Base-by-base conservation (phyloP, 805 yeast genomes). In the Jamesozyma piceae region DNA sequence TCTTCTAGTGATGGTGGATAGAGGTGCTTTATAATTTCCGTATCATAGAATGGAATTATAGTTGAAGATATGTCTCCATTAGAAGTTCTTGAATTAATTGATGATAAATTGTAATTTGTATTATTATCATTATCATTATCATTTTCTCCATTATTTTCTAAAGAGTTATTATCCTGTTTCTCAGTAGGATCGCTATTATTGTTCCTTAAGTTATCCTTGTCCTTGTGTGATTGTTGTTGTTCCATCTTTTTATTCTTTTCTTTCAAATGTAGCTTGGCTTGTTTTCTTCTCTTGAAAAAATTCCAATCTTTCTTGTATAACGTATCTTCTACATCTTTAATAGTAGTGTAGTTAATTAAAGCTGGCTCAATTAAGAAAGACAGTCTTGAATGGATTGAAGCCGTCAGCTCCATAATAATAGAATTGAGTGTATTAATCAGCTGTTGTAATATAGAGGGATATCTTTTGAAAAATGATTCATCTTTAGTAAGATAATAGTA, bases 1-100 rank as follows among this genome's bases (percentile, higher is more conserved):
- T 84, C 82, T 37, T 75, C 71, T 18, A 84, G 75, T 0, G 90
- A 69, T 2, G 97, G 97, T 4, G 97, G 97, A 49, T 81, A 80
- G 43, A 87, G 66, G 75, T 80, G 82, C 42, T 77, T 73, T 36
- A 80, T 66, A 28, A 88, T 81, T 49, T 84, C 90, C 41, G 82
- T 87, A 56, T 80, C 82, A 4, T 77, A 77, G 45, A 45, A 48
- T 22, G 30, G 18, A 1, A 38, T 21, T 73, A 72, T 27, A 62
- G 62, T 37, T 65, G 44, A 33, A 14, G 35, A 36, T 24, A 37
- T 27, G 14, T 37, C 39, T 15, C 31, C 20, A 24, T 29, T 22
- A 2, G 34, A 43, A 14, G 14, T 10, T 10, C 28, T 39, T 9
- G 42, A 30, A 19, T 28, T 15, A 3, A 26, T 20, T 18, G 27